phyloP scores from a whole-genome alignment of 148 eudicot genomes.

The Limonium bicolor region DNA sequence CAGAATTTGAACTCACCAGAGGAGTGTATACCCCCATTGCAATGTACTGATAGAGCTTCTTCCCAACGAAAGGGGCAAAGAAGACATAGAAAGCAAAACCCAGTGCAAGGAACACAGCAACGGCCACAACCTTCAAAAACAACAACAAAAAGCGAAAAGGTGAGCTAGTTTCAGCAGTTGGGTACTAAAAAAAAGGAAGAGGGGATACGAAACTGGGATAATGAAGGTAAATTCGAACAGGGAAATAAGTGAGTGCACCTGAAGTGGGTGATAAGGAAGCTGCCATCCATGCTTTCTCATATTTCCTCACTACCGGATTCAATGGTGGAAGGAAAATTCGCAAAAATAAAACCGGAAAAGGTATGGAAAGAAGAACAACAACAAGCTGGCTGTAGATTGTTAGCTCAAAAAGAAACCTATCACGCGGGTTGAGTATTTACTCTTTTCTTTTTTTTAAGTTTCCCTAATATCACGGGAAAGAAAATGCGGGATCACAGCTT shows the following conservation, averaged over 20 bases:
- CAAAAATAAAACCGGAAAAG: neutral
- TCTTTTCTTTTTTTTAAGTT: neutral
- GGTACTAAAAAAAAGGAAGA: no score
- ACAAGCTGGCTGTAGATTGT: no score
- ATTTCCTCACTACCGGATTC: conserved; percentile 7
- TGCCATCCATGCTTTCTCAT: conserved; percentile 99
- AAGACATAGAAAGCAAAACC: conserved; percentile 95
- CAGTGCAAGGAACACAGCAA: conserved; percentile 86
- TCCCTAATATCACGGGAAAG: neutral
- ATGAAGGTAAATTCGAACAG: neutral
- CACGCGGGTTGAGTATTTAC: neutral
- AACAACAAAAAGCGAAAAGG: neutral
- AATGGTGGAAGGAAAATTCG: neutral
- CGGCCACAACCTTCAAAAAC: conserved; percentile 73
- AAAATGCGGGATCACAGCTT: neutral
- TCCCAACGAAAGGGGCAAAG: conserved; percentile 96
- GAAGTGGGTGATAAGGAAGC: conserved; percentile 94
- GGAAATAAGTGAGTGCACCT: conserved; percentile 23
- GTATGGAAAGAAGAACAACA: neutral
- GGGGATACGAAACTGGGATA: no score
- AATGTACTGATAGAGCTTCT: conserved; percentile 59
- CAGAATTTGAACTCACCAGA: conserved; percentile 52
- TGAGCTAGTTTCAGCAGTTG: no score
- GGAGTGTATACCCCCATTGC: conserved; percentile 85
- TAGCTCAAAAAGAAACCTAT: neutral